A percentile compares a stretch with the other conserved stretches of the same genome.
These are phyloP conservation scores for Camelina sativa DNA, from an alignment of 345 rosid genomes.

Conservation along the genomic window DNA sequence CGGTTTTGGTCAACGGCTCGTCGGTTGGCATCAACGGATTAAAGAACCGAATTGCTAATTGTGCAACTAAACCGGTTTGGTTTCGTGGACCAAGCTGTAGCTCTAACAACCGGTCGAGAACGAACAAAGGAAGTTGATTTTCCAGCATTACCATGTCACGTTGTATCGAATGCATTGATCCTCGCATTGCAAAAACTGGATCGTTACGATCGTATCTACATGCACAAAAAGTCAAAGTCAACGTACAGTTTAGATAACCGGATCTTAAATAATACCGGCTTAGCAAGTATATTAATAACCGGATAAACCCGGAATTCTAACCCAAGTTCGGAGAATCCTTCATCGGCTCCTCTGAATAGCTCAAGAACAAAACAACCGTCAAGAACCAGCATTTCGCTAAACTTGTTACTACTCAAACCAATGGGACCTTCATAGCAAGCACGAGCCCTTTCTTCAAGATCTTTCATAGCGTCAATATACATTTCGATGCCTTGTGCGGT, in stretches of 20 bases:
- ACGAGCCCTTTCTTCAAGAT: conserved; percentile 66
- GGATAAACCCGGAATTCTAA: not conserved
- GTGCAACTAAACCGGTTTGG: conserved; percentile 63
- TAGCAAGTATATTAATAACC: not conserved
- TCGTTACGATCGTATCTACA: conserved; percentile 61
- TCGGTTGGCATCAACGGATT: conserved; percentile 82
- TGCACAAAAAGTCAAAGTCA: not conserved
- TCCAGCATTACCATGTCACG: conserved; percentile 86
- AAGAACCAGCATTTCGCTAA: conserved; percentile 77
- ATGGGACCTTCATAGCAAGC: conserved; percentile 69
- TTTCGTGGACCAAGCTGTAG: conserved; percentile 57
- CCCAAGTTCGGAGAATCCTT: conserved; percentile 65
- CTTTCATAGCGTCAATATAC: conserved; percentile 64
- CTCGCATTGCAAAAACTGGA: conserved; percentile 77
- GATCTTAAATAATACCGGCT: not conserved
- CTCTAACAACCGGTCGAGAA: conserved; percentile 66
- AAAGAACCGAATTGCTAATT: conserved; percentile 64
- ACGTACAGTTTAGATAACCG: not conserved
- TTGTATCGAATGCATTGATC: conserved; percentile 80
- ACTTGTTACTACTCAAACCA: conserved; percentile 64
- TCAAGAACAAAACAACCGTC: conserved; percentile 83
- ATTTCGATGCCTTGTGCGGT: conserved; percentile 51
- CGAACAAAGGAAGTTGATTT: conserved; percentile 74
- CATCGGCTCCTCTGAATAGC: conserved; percentile 67
- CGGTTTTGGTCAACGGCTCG: conserved; percentile 64